A percentile compares a stretch with the other conserved stretches of the same genome.
These are phyloP conservation scores for Penicillium concentricum DNA, from an alignment of 2,329 filamentous ascomycete species.

Conservation along the genomic window DNA sequence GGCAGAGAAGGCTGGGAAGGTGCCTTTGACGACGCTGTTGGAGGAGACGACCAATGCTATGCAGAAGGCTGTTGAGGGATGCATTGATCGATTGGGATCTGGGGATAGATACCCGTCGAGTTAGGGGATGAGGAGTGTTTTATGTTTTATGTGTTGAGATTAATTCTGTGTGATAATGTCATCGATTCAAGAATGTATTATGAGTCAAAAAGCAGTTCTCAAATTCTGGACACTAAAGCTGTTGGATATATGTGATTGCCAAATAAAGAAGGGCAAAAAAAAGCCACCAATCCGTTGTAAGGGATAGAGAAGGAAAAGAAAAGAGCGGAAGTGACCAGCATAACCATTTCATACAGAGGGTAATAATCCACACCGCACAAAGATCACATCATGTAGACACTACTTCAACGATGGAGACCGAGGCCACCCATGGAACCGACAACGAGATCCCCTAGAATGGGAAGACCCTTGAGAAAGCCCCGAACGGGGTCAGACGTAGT, in stretches of 20 bases:
- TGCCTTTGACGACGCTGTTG: slow-evolving; percentile 54
- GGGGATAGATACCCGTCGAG: slow-evolving; percentile 34
- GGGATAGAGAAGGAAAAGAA: slow-evolving; percentile 9
- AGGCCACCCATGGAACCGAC: slow-evolving; percentile 1
- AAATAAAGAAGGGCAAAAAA: neutral
- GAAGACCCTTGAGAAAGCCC: neutral
- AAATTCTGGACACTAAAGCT: slow-evolving; percentile 1
- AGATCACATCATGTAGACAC: neutral
- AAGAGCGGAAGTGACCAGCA: neutral
- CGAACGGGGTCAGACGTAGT: neutral
- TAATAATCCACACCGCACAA: neutral
- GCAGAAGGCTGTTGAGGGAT: slow-evolving; percentile 56
- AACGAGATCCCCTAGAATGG: slow-evolving; percentile 10
- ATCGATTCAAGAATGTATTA: neutral
- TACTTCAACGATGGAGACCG: slow-evolving; percentile 3
- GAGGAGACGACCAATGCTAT: slow-evolving; percentile 56
- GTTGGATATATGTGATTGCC: slow-evolving; percentile 16
- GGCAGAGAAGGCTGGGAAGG: slow-evolving; percentile 51
- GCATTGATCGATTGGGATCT: slow-evolving; percentile 53
- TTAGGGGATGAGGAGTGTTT: neutral
- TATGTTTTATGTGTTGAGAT: neutral
- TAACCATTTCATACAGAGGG: neutral
- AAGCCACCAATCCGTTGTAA: slow-evolving; percentile 3
- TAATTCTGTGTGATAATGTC: neutral
- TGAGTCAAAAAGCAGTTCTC: neutral